Conservation (phyloP, 495 filamentous ascomycete genomes). For the Tuber brumale region DNA sequence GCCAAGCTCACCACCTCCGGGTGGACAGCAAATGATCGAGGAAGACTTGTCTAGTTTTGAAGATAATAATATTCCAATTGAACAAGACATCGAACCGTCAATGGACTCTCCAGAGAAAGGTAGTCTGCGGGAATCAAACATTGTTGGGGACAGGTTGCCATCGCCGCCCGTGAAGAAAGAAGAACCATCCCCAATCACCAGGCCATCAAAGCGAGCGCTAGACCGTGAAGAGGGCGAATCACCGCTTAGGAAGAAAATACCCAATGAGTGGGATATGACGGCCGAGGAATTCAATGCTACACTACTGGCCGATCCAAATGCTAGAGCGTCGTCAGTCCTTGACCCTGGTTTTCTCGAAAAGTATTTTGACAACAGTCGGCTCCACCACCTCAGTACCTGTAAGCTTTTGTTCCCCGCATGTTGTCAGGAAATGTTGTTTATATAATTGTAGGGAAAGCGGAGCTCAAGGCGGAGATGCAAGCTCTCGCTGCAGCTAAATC, state of each 20-base stretch:
- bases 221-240: not conserved
- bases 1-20: not conserved
- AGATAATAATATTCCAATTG: not conserved
- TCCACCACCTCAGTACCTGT: conserved; percentile 74
- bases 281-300: conserved; percentile 87
- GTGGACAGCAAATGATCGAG: not conserved
- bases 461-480: conserved; percentile 81
- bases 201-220: not conserved
- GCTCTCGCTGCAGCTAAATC: conserved; percentile 55
- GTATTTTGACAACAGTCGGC: conserved; percentile 84
- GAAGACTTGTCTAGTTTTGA: not conserved
- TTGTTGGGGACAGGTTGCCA: not conserved
- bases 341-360: conserved; percentile 90
- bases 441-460: conserved; percentile 71
- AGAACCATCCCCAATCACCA: not conserved
- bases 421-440: not conserved
- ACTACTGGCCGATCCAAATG: conserved; percentile 70
- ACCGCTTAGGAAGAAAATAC: not conserved
- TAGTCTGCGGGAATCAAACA: not conserved
- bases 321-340: conserved; percentile 74
- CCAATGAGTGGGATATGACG: conserved; percentile 43
- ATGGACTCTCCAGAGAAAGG: not conserved
- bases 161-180: not conserved
- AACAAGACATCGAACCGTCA: not conserved
- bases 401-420: not conserved